A percentile compares a stretch with the other conserved stretches of the same genome.
Conservation (phyloP, 257 asterid genomes). For the Gentiana macrophylla region DNA sequence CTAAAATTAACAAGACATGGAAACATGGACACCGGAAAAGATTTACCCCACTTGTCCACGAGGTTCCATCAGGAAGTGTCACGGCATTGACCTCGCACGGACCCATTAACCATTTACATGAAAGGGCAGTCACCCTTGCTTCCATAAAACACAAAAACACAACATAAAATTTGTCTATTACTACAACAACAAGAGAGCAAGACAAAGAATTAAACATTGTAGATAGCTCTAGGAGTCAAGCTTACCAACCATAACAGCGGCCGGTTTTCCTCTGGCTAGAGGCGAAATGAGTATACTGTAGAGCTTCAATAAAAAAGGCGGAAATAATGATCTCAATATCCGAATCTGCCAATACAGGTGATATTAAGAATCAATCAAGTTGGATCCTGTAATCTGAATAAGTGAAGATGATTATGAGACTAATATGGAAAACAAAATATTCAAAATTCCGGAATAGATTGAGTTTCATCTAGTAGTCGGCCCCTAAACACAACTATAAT, state of each 20-base stretch:
- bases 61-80: slow-evolving; percentile 49
- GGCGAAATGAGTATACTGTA: slow-evolving; percentile 64
- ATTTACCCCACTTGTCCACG: slow-evolving; percentile 70
- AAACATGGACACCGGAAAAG: neutral
- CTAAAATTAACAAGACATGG: neutral
- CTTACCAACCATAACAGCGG: slow-evolving; percentile 86
- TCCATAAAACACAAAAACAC: slow-evolving; percentile 16
- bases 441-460: too few relatives aligned
- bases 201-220: too few relatives aligned
- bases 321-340: slow-evolving; percentile 56
- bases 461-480: too few relatives aligned
- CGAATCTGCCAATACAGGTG: slow-evolving; percentile 35
- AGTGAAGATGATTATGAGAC: neutral
- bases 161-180: neutral
- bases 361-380: neutral
- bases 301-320: slow-evolving; percentile 51
- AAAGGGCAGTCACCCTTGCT: slow-evolving; percentile 86
- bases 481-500: too few relatives aligned
- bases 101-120: slow-evolving; percentile 95
- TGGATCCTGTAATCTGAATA: too few relatives aligned
- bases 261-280: slow-evolving; percentile 53
- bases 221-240: neutral
- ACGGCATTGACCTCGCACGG: slow-evolving; percentile 60
- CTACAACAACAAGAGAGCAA: too few relatives aligned
- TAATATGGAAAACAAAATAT: too few relatives aligned